phyloP scores from a whole-genome alignment of 768 basidiomycete genomes.

The Rhizopogon vulgaris region DNA sequence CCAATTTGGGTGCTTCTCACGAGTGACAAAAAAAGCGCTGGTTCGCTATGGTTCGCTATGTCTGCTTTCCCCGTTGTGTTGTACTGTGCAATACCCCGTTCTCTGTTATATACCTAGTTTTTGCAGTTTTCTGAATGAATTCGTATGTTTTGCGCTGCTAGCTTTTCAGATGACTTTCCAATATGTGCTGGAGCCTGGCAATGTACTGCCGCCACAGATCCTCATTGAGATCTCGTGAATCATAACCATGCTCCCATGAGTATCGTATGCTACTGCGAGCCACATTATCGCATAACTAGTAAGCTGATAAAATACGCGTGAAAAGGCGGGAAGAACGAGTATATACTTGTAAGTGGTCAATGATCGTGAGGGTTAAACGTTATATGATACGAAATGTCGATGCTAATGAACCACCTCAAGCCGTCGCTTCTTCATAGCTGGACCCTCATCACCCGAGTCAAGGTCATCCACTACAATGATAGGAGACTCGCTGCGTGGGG shows the following conservation, averaged over 20 bases:
- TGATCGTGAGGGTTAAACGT: not conserved
- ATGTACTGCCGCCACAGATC: too few relatives aligned
- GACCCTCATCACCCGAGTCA: constrained; percentile 47
- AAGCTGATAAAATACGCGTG: not conserved
- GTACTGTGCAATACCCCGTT: too few relatives aligned
- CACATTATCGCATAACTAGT: constrained; percentile 4
- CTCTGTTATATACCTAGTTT: too few relatives aligned
- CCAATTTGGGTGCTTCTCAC: too few relatives aligned
- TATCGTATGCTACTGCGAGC: not conserved
- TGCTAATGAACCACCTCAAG: constrained; percentile 13
- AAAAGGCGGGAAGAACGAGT: not conserved
- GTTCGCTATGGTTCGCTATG: too few relatives aligned
- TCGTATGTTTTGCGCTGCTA: not conserved
- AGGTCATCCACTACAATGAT: constrained; percentile 53
- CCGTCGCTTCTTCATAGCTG: constrained; percentile 50
- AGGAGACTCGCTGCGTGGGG: constrained; percentile 36
- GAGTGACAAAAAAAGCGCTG: too few relatives aligned
- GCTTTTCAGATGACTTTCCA: not conserved
- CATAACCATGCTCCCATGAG: constrained; percentile 1
- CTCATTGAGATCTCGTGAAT: not conserved
- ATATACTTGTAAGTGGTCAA: not conserved
- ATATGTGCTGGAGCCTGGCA: not conserved
- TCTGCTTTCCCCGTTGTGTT: too few relatives aligned
- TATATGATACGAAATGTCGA: not conserved
- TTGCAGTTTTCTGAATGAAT: too few relatives aligned